Evolutionary conservation across 176 grass and related monocot genomes (phyloP).

Genomic region (Alloteropsis semialata): DNA sequence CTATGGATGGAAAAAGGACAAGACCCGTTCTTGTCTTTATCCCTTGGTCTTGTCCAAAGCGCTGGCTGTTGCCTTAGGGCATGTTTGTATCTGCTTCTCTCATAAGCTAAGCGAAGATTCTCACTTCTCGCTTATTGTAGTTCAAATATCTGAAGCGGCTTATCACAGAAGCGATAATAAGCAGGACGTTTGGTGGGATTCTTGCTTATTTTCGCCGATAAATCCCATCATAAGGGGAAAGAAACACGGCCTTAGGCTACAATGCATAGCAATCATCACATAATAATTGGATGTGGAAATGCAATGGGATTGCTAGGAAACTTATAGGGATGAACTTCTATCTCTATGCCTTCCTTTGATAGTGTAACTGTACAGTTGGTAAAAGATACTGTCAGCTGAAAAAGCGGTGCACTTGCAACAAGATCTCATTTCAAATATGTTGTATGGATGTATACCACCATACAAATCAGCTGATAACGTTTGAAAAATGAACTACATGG

Average conservation of each 20-base stretch:
- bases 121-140: too few species aligned
- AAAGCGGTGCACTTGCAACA: not conserved
- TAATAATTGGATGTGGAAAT: not conserved
- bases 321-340: not conserved
- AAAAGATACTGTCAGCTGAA: not conserved
- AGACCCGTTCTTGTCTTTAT: not conserved
- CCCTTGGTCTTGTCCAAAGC: not conserved
- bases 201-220: too few species aligned
- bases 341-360: too few species aligned
- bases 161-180: too few species aligned
- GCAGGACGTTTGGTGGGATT: too few species aligned
- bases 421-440: not conserved
- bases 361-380: not conserved
- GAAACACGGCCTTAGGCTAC: too few species aligned
- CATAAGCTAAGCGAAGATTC: too few species aligned
- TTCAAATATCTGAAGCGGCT: too few species aligned
- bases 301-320: not conserved
- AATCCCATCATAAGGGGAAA: too few species aligned
- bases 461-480: not conserved
- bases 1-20: not conserved
- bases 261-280: not conserved
- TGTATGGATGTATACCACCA: not conserved
- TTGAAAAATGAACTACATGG: not conserved
- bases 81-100: too few species aligned
- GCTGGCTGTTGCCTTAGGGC: not conserved